Conservation (phyloP, 1,284 basidiomycete species). For the Puccinia coronata region DNA sequence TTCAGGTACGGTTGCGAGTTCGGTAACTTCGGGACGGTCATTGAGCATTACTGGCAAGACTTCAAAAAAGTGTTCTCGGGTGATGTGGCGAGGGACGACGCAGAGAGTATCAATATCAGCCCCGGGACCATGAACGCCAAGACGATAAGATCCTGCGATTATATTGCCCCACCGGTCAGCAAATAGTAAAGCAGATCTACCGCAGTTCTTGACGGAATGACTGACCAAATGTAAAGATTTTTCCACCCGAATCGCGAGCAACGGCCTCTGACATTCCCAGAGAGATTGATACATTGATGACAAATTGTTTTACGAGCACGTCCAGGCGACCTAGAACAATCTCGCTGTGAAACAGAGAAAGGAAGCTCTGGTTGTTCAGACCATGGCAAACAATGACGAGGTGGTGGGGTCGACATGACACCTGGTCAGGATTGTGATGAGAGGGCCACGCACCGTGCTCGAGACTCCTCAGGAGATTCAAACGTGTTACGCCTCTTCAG, state of each 20-base stretch:
- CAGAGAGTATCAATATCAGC: slow-evolving; percentile 98
- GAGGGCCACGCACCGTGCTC: slow-evolving; percentile 71
- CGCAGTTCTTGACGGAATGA: slow-evolving; percentile 64
- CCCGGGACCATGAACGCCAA: slow-evolving; percentile 94
- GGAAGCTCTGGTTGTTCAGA: background rate
- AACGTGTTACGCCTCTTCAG: slow-evolving; percentile 82
- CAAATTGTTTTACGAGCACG: slow-evolving; percentile 89
- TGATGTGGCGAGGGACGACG: slow-evolving; percentile 94
- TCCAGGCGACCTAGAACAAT: slow-evolving; percentile 86
- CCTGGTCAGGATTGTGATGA: background rate
- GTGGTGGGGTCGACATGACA: slow-evolving; percentile 9
- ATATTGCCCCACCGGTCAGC: background rate
- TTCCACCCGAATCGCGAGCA: slow-evolving; percentile 84
- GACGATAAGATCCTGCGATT: slow-evolving; percentile 56
- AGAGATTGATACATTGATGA: slow-evolving; percentile 75
- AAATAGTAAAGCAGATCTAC: slow-evolving; percentile 17
- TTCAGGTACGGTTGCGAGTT: slow-evolving; percentile 89
- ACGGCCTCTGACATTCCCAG: slow-evolving; percentile 80
- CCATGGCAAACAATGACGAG: slow-evolving; percentile 20
- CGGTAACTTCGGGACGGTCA: slow-evolving; percentile 79
- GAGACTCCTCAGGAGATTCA: slow-evolving; percentile 84
- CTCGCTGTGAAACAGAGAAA: slow-evolving; percentile 67
- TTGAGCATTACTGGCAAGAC: slow-evolving; percentile 87
- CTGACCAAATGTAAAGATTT: slow-evolving; percentile 98
- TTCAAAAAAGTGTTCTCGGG: slow-evolving; percentile 92